These are phyloP conservation scores for Penicillium sp. DNA, from an alignment of 2,329 filamentous ascomycete genomes.

Conservation along the genomic window DNA sequence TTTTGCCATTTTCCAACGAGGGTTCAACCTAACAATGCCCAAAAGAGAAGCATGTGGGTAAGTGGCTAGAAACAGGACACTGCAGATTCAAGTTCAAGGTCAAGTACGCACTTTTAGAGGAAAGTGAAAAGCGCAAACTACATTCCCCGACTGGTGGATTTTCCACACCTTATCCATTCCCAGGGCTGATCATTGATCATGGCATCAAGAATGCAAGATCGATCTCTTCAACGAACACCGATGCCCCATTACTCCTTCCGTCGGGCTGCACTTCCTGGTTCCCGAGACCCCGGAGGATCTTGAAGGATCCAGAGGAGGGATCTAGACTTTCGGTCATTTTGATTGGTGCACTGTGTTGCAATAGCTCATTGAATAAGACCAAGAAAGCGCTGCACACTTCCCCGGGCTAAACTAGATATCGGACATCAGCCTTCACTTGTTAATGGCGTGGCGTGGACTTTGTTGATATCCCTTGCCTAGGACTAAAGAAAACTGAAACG, in stretches of 20 bases:
- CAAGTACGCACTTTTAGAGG: too few species aligned
- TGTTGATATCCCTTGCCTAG: conserved; percentile 18
- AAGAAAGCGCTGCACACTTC: conserved; percentile 13
- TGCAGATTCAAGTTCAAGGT: conserved; percentile 1
- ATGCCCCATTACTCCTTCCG: neutral
- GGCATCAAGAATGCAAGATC: conserved; percentile 1
- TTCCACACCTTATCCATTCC: too few species aligned
- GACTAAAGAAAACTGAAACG: conserved; percentile 22
- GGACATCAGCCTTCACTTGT: conserved; percentile 3
- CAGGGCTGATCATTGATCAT: neutral
- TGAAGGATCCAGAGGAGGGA: conserved; percentile 9
- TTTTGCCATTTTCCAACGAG: neutral
- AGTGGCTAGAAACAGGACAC: neutral
- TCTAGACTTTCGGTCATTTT: neutral
- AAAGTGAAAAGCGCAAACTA: neutral
- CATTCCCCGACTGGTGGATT: neutral
- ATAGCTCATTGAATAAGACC: conserved; percentile 18
- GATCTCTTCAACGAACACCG: neutral
- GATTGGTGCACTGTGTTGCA: conserved; percentile 18
- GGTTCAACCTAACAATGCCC: neutral
- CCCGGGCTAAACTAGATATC: conserved; percentile 2
- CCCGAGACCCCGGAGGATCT: neutral
- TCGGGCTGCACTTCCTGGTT: conserved; percentile 1
- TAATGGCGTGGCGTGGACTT: neutral
- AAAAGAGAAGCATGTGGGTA: neutral